Evolutionary conservation across 805 yeast species (phyloP), one percentile per base, ranked within the genome.

Genomic region (Scheffersomyces ergatensis): DNA sequence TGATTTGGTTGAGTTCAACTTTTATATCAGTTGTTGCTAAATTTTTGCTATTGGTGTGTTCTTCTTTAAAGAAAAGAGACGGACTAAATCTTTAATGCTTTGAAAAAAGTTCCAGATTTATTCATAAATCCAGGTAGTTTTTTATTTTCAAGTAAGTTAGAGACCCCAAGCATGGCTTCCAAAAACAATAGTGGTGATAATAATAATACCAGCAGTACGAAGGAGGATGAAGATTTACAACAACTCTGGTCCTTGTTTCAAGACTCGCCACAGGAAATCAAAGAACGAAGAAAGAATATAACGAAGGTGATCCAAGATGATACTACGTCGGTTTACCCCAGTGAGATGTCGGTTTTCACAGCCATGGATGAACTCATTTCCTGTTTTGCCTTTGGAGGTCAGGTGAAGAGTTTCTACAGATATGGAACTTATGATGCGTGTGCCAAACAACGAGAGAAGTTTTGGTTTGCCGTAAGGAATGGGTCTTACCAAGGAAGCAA

Each of bases 301-400:
- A 57, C 60, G 2, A 27, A 48, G 17, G 43, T 47, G 9, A 44
- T 58, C 23, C 45, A 51, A 15, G 51, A 58, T 14, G 54, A 54
- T 32, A 51, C 47, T n/a, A 26, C 44, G 5, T 35, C 45, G 15
- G 49, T 54, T 11, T 59, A 60, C 39, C 74, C 74, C 4, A 50
- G 59, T n/a, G 59, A 60, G 19, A 49, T 70, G 35, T 58, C 70
- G 12, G 51, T 69, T 5, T 70, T 83, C 39, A 88, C 92, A 33
- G 93, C 93, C 1, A 83, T 90, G 62, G 96, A 90, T 60, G 95
- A 89, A 55, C 69, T 90, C 17, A 74, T 89, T 34, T 82, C 79
- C 35, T 92, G 98, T 59, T 89, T 86, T 64, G 86, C 97, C 0
- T 57, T 90, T 2, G 97, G 96, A 3, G 97, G 97, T 0, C 97